Conservation (phyloP, 148 eudicot genomes). For the Pharnaceum exiguum region DNA sequence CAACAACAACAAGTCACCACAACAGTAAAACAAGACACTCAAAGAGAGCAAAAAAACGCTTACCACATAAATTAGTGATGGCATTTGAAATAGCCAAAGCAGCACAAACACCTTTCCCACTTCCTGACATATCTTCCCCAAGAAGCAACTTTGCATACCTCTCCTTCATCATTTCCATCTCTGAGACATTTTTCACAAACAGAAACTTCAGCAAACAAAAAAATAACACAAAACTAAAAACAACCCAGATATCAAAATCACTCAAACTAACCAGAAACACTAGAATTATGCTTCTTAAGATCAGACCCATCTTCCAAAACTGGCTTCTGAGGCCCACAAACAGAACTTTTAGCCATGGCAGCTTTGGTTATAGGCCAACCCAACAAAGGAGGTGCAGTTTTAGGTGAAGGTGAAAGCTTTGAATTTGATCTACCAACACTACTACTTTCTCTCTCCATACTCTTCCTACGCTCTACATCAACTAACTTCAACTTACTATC, state of each 20-base stretch:
- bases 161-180: conserved; percentile 88
- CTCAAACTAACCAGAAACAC: conserved; percentile 50
- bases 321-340: conserved; percentile 25
- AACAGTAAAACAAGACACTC: not conserved
- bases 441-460: conserved; percentile 28
- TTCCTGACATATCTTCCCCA: conserved; percentile 98
- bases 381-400: conserved; percentile 42
- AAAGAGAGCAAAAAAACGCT: not conserved
- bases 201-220: not conserved
- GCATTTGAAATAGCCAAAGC: conserved; percentile 91
- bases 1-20: not conserved
- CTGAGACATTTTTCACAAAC: conserved; percentile 30
- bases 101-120: conserved; percentile 85
- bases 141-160: conserved; percentile 87
- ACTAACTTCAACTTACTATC: conserved; percentile 25
- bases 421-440: conserved; percentile 40
- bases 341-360: conserved; percentile 22
- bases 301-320: conserved; percentile 30
- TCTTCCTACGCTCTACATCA: conserved; percentile 36
- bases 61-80: conserved; percentile 89
- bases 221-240: not conserved
- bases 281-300: conserved; percentile 45
- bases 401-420: conserved; percentile 17
- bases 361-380: conserved; percentile 83
- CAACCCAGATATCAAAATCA: not conserved